Conservation (phyloP, 2,329 filamentous ascomycete species). For the Penicillium sp. region DNA sequence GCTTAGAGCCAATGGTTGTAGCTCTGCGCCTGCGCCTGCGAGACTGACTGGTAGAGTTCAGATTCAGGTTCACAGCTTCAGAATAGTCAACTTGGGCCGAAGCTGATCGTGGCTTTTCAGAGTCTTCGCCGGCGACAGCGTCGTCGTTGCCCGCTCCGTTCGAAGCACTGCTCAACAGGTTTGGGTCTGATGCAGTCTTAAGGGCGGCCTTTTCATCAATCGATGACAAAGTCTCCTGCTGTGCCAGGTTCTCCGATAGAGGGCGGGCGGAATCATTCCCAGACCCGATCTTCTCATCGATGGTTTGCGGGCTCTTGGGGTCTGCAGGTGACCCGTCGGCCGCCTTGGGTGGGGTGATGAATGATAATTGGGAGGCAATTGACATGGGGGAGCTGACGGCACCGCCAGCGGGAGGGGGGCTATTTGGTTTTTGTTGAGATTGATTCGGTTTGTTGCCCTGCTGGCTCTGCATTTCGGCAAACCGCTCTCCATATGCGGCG, state of each 20-base stretch:
- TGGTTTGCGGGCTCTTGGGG: constrained; percentile 29
- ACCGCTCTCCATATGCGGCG: constrained; percentile 72
- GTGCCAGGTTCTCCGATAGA: constrained; percentile 27
- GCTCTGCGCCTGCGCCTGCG: constrained; percentile 45
- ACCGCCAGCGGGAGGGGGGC: constrained; percentile 39
- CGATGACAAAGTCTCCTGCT: constrained; percentile 33
- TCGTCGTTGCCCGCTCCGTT: constrained; percentile 30
- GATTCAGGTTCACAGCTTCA: constrained; percentile 42
- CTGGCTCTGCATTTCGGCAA: constrained; percentile 66
- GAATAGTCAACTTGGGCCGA: constrained; percentile 40
- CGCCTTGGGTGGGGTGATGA: constrained; percentile 25
- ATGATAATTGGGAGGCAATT: constrained; percentile 27
- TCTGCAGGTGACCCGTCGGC: constrained; percentile 32
- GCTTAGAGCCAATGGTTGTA: constrained; percentile 49
- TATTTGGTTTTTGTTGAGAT: constrained; percentile 44
- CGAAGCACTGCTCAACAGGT: constrained; percentile 23
- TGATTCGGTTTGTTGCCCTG: constrained; percentile 52
- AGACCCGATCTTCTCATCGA: constrained; percentile 38
- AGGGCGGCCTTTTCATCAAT: constrained; percentile 48
- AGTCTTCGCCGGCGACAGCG: constrained; percentile 28
- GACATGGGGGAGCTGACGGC: constrained; percentile 22
- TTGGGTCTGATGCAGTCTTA: constrained; percentile 30
- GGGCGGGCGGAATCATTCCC: constrained; percentile 39
- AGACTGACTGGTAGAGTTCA: constrained; percentile 38
- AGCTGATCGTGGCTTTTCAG: constrained; percentile 33